A percentile compares a stretch with the other conserved stretches of the same genome.
Evolutionary conservation across 208 protist genomes (phyloP).

Genomic region (Leishmania arabica): DNA sequence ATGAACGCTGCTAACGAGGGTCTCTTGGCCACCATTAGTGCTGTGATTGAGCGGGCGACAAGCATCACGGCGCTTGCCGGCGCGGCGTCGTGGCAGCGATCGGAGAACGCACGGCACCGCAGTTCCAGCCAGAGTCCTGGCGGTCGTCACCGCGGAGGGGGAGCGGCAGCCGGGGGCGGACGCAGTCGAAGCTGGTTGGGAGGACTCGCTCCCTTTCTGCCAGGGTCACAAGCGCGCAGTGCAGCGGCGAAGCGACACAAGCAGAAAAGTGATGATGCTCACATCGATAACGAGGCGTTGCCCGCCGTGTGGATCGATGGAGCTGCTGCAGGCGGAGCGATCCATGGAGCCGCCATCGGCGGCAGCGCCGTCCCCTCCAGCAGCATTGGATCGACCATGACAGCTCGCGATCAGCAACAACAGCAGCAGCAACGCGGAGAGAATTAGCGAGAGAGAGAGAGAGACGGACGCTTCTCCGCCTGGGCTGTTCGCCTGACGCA

Average conservation of each 20-base stretch:
- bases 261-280: not conserved
- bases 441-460: not conserved
- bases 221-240: conserved; percentile 4
- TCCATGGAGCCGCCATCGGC: not conserved
- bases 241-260: not conserved
- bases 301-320: conserved; percentile 1
- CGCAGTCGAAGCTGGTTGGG: conserved; percentile 6
- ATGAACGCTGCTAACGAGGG: conserved; percentile 2
- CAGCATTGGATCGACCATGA: conserved; percentile 16
- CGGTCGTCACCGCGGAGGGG: not conserved
- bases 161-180: not conserved
- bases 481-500: not conserved
- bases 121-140: not conserved
- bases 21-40: conserved; percentile 19
- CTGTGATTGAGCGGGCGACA: conserved; percentile 29
- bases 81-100: conserved; percentile 13
- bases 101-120: conserved; percentile 4
- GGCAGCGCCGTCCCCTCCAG: conserved; percentile 17
- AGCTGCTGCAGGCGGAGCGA: not conserved
- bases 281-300: not conserved
- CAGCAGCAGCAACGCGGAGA: conserved; percentile 8
- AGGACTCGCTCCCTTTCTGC: not conserved
- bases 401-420: conserved; percentile 22
- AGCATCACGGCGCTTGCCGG: conserved; percentile 19
- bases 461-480: not conserved